Base-by-base conservation (phyloP, 2,329 filamentous ascomycete genomes). In the Fusarium phyllophilum region DNA sequence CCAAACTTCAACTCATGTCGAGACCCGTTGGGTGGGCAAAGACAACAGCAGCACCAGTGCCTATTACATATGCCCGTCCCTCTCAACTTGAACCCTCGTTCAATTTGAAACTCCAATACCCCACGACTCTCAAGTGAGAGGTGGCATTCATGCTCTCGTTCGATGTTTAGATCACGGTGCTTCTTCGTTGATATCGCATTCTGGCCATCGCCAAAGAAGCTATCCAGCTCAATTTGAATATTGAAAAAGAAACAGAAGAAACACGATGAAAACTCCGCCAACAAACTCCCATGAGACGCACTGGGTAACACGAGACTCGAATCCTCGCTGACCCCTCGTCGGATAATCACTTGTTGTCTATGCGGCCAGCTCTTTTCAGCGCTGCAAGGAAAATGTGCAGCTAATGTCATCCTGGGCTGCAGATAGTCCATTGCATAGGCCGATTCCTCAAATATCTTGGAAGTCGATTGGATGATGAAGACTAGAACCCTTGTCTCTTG, bases 361-460 rank as follows among this genome's bases (percentile, higher is more conserved):
- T 78, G 76, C 75, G 75, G 26, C 56, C 36, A 33, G 52, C 77
- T 68, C 54, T 31, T 74, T 77, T 72, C 29, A 75, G 76, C 42
- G 48, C 51, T 51, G 48, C 61, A 57, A 60, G 64, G 61, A 26
- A 42, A 29, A 60, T 48, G 46, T 52, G 58, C 49, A 54, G 44
- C 68, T 36, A 45, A 45, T 39, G 29, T 41, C 46, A 48, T 66
- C 48, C 54, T 66, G 49, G 45, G 48, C 45, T 48, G 24, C 49
- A 75, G 55, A 51, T 51, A 49, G 70, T 59, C 24, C 34, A 64
- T 76, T 54, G 51, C 31, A 52, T 63, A 49, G 41, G 18, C 52
- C 54, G 42, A 68, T 73, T 45, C 6, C 54, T 57, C 62, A 64
- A 66, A 74, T 65, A 38, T 49, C 33, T 31, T 31, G 10, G 38